Base-by-base conservation (phyloP, 1,139 yeast species). In the Taphrina populina region DNA sequence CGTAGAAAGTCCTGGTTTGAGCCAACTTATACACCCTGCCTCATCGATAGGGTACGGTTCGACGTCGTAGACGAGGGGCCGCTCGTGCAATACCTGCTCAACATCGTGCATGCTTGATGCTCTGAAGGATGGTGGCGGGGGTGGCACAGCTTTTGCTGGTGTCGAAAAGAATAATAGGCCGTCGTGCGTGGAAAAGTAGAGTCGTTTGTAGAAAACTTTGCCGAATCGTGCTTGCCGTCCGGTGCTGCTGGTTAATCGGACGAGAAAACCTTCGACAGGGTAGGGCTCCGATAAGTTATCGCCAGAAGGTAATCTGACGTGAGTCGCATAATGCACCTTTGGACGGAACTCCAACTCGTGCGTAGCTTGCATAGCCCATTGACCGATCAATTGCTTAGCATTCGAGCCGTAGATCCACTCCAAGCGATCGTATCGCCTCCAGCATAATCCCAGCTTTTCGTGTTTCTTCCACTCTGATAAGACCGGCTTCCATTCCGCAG, bases 231-330 rank as follows among this genome's bases (percentile, higher is more conserved):
- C 60, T 52, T 71, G 69, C 37, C 70, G 64, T 0, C 88, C 90
- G 4, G 69, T 64, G 62, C 77, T 74, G 45, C 79, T 75, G 0
- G 84, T 74, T 37, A 84, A 67, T 51, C 84, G 74, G 1, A 79
- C 73, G 11, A 88, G 68, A 66, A 84, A 87, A 0, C 96, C 96
- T 69, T 87, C 95, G 6, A 86, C 68, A 0, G 94, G 82, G 0
- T 69, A 60, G 0, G 95, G 95, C 63, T 84, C 92, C 1, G 64
- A 60, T 57, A 66, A 45, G 43, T 4, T 27, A n/a, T 23, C 36
- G 5, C 33, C 54, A 17, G 30, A 23, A 8, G 24, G 39, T 10
- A n/a, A 13, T 11, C 8, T 21, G 52, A 62, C 62, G 0, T 54
- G 53, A 37, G 73, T 69, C 1, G 82, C 74, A 57, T 75, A 76